Evolutionary conservation across 495 filamentous ascomycete genomes (phyloP).

Genomic region (Penicillium cinerascens): DNA sequence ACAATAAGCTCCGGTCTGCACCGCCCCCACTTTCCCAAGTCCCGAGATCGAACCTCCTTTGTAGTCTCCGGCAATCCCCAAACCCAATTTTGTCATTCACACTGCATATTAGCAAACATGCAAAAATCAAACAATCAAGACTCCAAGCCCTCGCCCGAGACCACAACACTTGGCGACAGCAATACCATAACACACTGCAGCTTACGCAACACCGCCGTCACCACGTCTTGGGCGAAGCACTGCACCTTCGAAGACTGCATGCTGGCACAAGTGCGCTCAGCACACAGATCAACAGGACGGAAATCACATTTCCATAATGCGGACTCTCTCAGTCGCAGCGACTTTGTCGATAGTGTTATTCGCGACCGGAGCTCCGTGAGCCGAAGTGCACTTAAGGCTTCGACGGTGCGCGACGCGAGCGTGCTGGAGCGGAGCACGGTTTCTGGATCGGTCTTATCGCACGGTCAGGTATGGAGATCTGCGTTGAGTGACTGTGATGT

Average conservation of each 20-base stretch:
- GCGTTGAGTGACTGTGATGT: constrained; percentile 30
- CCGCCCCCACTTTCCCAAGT: no score
- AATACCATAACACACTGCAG: constrained; percentile 21
- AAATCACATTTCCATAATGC: constrained; percentile 16
- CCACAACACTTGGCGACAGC: constrained; percentile 2
- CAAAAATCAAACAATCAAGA: neutral
- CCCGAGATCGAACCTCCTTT: no score
- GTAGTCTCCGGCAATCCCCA: no score
- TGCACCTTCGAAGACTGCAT: constrained; percentile 17
- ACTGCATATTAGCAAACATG: neutral
- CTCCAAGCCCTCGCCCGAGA: neutral
- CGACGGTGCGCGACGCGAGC: constrained; percentile 15
- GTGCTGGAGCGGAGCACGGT: constrained; percentile 15
- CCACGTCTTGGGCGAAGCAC: constrained; percentile 10
- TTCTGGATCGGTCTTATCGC: constrained; percentile 8
- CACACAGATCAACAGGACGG: constrained; percentile 6
- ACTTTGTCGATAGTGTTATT: constrained; percentile 20
- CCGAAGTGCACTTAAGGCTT: constrained; percentile 13
- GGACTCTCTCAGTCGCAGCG: constrained; percentile 14
- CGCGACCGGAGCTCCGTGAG: constrained; percentile 10
- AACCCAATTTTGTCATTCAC: neutral
- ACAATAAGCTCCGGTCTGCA: no score
- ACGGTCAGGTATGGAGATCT: constrained; percentile 17
- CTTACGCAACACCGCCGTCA: constrained; percentile 19
- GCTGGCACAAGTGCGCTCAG: constrained; percentile 11